A percentile compares a stretch with the other conserved stretches of the same genome.
Evolutionary conservation across 2,329 filamentous ascomycete genomes (phyloP).

Genomic region (Triangularia setosa): DNA sequence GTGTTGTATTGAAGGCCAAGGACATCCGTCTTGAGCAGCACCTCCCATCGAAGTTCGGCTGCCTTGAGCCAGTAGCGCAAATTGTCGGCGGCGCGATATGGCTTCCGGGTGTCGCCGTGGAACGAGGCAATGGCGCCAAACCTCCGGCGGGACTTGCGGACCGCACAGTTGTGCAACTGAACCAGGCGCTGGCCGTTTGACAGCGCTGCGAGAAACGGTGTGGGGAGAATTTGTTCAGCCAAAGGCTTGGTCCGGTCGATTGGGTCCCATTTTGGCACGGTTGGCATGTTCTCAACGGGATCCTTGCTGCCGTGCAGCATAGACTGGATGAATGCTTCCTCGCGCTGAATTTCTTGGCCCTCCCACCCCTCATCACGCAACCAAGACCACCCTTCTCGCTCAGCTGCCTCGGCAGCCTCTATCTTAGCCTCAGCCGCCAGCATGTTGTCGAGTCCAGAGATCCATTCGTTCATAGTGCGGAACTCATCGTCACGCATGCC

Average conservation of each 20-base stretch:
- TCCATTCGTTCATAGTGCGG: constrained; percentile 72
- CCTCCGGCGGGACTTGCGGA: constrained; percentile 76
- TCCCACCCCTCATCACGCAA: constrained; percentile 70
- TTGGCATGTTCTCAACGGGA: constrained; percentile 36
- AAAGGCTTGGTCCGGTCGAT: constrained; percentile 38
- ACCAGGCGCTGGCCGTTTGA: constrained; percentile 79
- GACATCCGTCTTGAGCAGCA: constrained; percentile 76
- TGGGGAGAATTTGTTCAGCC: constrained; percentile 48
- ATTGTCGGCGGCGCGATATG: constrained; percentile 91
- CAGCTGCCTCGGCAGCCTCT: constrained; percentile 66
- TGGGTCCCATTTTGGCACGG: constrained; percentile 66
- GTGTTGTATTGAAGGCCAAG: constrained; percentile 79
- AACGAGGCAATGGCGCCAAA: constrained; percentile 87
- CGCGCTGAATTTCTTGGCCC: constrained; percentile 64
- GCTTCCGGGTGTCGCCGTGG: constrained; percentile 90
- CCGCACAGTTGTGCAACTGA: constrained; percentile 82
- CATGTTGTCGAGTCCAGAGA: constrained; percentile 71
- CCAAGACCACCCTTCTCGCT: constrained; percentile 78
- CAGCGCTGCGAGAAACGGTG: constrained; percentile 68
- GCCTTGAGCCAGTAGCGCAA: constrained; percentile 95
- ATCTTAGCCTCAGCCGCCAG: constrained; percentile 72
- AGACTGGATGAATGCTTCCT: constrained; percentile 75
- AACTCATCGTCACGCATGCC: constrained; percentile 78
- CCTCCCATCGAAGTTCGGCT: constrained; percentile 89
- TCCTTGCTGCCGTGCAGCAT: constrained; percentile 42